Evolutionary conservation across 768 basidiomycete species (phyloP), one percentile per base, ranked within the genome.

Genomic region (Russula lepida): DNA sequence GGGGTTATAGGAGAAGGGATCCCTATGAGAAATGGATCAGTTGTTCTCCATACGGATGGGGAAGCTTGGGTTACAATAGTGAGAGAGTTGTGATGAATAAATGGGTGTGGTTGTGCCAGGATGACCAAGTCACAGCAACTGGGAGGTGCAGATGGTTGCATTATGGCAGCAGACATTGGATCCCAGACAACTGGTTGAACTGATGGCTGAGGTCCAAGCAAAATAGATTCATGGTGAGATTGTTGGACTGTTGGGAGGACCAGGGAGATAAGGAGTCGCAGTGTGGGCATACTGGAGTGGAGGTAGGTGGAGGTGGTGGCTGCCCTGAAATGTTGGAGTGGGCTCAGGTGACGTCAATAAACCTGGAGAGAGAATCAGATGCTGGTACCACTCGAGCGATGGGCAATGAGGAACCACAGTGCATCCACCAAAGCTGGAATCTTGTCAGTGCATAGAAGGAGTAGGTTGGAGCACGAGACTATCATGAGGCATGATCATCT

Each of bases 341-440:
- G n/a, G 55, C 12, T 19, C 55, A 4, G 60, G 60, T 15, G 60
- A 62, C 21, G 60, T 53, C n/a, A 56, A 62, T 13, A 63, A 47
- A 9, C 62, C 62, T 2, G 62, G 62, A 32, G 62, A 56, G n/a
- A 63, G 51, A 21, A 35, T 58, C 17, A 25, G 8, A 17, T 56
- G 50, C 35, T 74, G 70, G 54, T 76, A 76, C 44, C 74, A 71
- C n/a, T 76, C 73, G n/a, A 51, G 63, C 23, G 51, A 59, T 30
- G 55, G 28, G 33, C 46, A 54, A 2, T 44, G 64, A 46, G 63
- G 49, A 6, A 56, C 23, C 12, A 54, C 32, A 19, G 39, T 6
- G 32, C 47, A 58, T 23, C 57, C 58, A 15, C 33, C 58, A 25
- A 56, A 66, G 17, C 50, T 32, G 7, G 64, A 60, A 41, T 66